Evolutionary conservation across 1,284 basidiomycete genomes (phyloP).

Genomic region (Neonothopanus nambi): DNA sequence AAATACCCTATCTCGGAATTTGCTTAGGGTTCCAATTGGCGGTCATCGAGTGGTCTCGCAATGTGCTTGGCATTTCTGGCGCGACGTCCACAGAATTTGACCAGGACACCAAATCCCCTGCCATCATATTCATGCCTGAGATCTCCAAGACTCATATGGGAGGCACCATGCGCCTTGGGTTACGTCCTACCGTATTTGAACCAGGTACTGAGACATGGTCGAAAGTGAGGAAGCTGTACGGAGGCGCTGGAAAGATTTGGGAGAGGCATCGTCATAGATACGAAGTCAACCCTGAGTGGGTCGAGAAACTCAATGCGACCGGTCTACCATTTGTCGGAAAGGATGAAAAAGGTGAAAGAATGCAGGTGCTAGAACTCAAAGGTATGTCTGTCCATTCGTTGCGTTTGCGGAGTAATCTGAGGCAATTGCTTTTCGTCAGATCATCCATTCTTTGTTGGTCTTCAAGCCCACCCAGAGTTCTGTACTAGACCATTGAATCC

Average conservation of each 20-base stretch:
- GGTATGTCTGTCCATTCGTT: conserved; percentile 44
- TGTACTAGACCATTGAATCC: conserved; percentile 99
- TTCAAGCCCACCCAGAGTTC: conserved; percentile 99
- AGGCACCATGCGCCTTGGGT: conserved; percentile 96
- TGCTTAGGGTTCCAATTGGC: conserved; percentile 98
- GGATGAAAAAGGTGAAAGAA: conserved; percentile 95
- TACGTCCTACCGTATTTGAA: conserved; percentile 92
- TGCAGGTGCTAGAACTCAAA: conserved; percentile 93
- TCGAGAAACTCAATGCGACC: conserved; percentile 64
- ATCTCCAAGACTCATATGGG: conserved; percentile 98
- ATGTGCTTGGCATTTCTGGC: conserved; percentile 77
- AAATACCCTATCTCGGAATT: conserved; percentile 94
- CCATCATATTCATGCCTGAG: conserved; percentile 99
- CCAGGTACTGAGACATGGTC: conserved; percentile 61
- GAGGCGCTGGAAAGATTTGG: conserved; percentile 85
- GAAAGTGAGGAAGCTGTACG: conserved; percentile 82
- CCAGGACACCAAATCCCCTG: conserved; percentile 58
- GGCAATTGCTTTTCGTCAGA: conserved; percentile 46
- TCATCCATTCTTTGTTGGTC: conserved; percentile 93
- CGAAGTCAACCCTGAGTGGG: conserved; percentile 92
- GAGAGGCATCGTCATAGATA: conserved; percentile 97
- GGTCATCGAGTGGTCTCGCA: conserved; percentile 93
- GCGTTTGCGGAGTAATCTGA: background rate
- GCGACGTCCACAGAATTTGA: conserved; percentile 91
- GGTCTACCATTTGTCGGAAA: conserved; percentile 89